Conservation (phyloP, 345 rosid species). For the Camelina neglecta region DNA sequence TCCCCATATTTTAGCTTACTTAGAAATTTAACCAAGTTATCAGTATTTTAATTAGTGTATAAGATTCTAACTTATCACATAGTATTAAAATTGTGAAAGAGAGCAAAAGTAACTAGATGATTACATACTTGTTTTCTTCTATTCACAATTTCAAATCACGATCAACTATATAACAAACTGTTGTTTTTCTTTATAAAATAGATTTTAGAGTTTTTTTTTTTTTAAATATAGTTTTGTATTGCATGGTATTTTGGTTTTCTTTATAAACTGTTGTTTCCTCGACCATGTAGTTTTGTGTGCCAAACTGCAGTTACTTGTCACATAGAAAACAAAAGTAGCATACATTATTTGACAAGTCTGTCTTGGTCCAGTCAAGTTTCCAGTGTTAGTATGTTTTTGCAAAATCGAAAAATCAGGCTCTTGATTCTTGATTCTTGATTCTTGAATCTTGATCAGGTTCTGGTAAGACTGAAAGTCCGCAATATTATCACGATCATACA, state of each 20-base stretch:
- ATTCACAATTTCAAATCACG: background rate
- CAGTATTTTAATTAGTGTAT: background rate
- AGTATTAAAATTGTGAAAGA: background rate
- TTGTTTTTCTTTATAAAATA: background rate
- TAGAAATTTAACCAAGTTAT: slow-evolving; percentile 6
- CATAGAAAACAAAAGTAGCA: too few relatives aligned
- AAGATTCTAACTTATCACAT: slow-evolving; percentile 17
- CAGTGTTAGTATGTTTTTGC: background rate
- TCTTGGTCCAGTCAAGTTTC: background rate
- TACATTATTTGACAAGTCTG: too few relatives aligned
- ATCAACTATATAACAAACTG: background rate
- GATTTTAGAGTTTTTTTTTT: background rate
- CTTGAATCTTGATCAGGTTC: background rate
- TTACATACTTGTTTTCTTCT: background rate
- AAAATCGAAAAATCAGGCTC: background rate
- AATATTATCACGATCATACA: background rate
- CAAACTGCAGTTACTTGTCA: background rate
- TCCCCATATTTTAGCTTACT: slow-evolving; percentile 8
- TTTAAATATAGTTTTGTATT: too few relatives aligned
- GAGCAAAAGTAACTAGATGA: background rate
- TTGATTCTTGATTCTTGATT: too few relatives aligned
- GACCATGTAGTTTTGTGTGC: slow-evolving; percentile 29
- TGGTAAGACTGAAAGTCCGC: background rate
- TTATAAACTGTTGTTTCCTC: background rate
- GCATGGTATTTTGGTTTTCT: too few relatives aligned